Conservation (phyloP, 345 rosid species). For the Lepidium sativum region DNA sequence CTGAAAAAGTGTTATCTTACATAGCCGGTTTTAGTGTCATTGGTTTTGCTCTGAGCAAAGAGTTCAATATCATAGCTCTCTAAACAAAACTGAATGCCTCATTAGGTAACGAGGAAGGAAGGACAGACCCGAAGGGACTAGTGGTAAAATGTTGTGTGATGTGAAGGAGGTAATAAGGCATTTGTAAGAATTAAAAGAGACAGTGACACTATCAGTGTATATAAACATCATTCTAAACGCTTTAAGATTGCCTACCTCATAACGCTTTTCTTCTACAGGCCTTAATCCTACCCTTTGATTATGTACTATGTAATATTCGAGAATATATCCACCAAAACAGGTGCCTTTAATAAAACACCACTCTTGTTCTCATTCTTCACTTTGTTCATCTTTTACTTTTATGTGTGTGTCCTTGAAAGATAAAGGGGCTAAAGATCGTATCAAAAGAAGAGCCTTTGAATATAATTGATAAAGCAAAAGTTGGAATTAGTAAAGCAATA, state of each 20-base stretch:
- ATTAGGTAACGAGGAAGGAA: conserved; percentile 74
- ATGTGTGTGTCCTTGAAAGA: neutral
- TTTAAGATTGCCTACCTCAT: neutral
- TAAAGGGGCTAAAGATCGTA: neutral
- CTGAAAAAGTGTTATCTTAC: neutral
- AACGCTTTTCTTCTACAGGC: neutral
- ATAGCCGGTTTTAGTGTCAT: neutral
- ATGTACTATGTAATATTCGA: conserved; percentile 13
- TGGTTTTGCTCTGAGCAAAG: neutral
- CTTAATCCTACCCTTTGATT: neutral
- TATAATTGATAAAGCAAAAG: neutral
- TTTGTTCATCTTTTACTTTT: neutral
- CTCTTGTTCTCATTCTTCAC: neutral
- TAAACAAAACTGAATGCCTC: neutral
- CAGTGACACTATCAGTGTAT: neutral
- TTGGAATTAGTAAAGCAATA: neutral
- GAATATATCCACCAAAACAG: conserved; percentile 8
- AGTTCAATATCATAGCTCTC: neutral
- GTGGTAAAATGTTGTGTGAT: conserved; percentile 68
- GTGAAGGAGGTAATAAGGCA: conserved; percentile 21
- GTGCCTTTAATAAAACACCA: neutral
- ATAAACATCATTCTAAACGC: conserved; percentile 7
- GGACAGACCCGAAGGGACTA: conserved; percentile 72
- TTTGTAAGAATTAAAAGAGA: conserved; percentile 6
- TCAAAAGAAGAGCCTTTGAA: neutral